Evolutionary conservation across 441 rosid species (phyloP).

Genomic region (Oxalis stricta): DNA sequence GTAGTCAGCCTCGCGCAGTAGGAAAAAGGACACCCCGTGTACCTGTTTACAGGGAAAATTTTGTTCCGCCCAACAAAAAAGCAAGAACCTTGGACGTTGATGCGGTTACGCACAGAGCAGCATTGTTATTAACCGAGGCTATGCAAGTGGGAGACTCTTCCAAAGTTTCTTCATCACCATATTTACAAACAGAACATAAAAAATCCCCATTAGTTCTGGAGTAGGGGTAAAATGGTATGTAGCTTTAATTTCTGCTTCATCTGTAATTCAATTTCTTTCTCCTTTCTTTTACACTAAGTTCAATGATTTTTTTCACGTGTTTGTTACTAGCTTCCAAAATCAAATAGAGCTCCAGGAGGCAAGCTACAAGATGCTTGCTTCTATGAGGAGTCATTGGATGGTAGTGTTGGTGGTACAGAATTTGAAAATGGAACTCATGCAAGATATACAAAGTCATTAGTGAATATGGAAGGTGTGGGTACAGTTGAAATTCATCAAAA

Average conservation of each 20-base stretch:
- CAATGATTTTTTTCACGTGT: conserved; percentile 13
- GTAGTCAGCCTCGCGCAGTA: conserved; percentile 51
- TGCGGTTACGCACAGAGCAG: conserved; percentile 46
- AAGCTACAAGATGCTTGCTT: conserved; percentile 28
- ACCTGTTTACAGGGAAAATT: conserved; percentile 42
- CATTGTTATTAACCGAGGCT: conserved; percentile 52
- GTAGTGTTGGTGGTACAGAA: conserved; percentile 26
- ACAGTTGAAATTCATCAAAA: conserved; percentile 44
- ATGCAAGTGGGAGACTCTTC: conserved; percentile 51
- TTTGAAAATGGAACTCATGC: conserved; percentile 22
- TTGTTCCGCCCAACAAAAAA: conserved; percentile 26
- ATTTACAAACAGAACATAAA: conserved; percentile 18
- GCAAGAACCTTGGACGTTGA: conserved; percentile 35
- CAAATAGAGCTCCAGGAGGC: conserved; percentile 23
- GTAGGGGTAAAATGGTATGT: conserved; percentile 52
- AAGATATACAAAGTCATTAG: conserved; percentile 29
- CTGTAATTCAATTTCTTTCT: conserved; percentile 1
- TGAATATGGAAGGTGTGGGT: conserved; percentile 49
- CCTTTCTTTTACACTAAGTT: not conserved
- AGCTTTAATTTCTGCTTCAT: conserved; percentile 1
- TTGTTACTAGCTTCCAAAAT: conserved; percentile 23
- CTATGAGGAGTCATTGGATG: conserved; percentile 28
- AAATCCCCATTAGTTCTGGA: conserved; percentile 34
- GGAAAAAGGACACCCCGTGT: conserved; percentile 91
- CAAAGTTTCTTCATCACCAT: conserved; percentile 33